Base-by-base conservation (phyloP, 2,329 filamentous ascomycete species). In the Verticillium isaacii region DNA sequence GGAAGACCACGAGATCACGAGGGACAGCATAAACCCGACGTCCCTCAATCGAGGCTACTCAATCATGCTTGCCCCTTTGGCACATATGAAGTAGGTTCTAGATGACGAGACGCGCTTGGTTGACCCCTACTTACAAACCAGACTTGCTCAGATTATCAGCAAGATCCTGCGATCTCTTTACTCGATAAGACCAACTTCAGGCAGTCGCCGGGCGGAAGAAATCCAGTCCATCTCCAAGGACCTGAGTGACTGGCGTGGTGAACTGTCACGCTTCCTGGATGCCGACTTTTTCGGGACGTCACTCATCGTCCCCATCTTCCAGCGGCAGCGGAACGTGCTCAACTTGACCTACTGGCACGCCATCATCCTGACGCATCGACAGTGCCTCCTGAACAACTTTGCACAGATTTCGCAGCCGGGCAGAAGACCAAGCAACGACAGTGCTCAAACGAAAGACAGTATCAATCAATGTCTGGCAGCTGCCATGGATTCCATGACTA, bases 311-410 rank as follows among this genome's bases (percentile, higher is more conserved):
- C 75, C 76, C 1, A 75, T 78, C 6, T 78, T 75, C 54, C 76
- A 76, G 58, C 70, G 78, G 0, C 77, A 80, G 59, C 71, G 74
- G 0, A 76, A 78, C 29, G 74, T 79, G 0, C 65, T 80, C 1
- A 78, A 77, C 50, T 62, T 79, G 3, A 73, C 77, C 1, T 79
- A 75, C 56, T 78, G 75, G 74, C 78, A 80, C 58, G 73, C 77
- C 2, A 69, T 74, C 14, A 76, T 80, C 5, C 71, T 79, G 2
- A 74, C 73, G 0, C 70, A 78, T 55, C 68, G 78, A 0, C 77
- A 75, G 5, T 74, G 74, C 14, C 66, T 79, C 0, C 61, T 76
- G 0, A 75, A 72, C 11, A 76, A 74, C 56, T 74, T 78, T 61
- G 63, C 71, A 23, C 64, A 67, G 4, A 60, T 71, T 58, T 61